Evolutionary conservation across 257 asterid genomes (phyloP), one percentile per base, ranked within the genome.

Genomic region (Petunia axillaris): DNA sequence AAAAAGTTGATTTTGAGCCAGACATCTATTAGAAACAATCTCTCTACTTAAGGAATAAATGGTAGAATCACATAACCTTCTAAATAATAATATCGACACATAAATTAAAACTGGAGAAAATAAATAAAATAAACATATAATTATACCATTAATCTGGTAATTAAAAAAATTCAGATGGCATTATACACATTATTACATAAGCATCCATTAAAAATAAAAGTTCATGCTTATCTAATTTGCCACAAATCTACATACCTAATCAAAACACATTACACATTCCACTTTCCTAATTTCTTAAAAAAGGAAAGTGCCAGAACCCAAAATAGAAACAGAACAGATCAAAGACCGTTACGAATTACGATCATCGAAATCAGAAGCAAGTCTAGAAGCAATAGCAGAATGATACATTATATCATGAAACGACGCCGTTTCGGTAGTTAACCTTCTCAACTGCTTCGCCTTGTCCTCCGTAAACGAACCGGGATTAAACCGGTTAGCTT

Each of bases 361-460:
- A 15, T 25, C 7, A 8, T 87, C 85, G 38, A 88, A 35, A 77
- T 90, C 95, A 78, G 94, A 88, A 81, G 95, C 97, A 58, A 91
- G 95, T 54, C 94, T 89, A 55, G 95, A 85, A 6, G 97, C 98
- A 85, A 93, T 89, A 66, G 98, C 93, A 35, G 98, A 93, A 88
- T 91, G 98, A 85, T 93, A 91, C 97, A 90, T 90, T 37, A 86
- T 71, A 81, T 93, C 98, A 81, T 91, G 97, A 52, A 90, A 93
- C 80, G 86, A 84, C 79, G 93, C 82, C 39, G 95, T 77, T 86
- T 90, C 93, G 0, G 76, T 76, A 78, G 87, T 93, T 92, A 82
- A 84, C 85, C 78, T 89, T 16, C 97, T 88, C 39, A 93, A 89
- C 90, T 86, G 91, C 90, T 77, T 91, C 16, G 98, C 98, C 87